A percentile compares a stretch with the other conserved stretches of the same genome.
Conservation (phyloP, 2,329 filamentous ascomycete species). For the Bipolaris oryzae region DNA sequence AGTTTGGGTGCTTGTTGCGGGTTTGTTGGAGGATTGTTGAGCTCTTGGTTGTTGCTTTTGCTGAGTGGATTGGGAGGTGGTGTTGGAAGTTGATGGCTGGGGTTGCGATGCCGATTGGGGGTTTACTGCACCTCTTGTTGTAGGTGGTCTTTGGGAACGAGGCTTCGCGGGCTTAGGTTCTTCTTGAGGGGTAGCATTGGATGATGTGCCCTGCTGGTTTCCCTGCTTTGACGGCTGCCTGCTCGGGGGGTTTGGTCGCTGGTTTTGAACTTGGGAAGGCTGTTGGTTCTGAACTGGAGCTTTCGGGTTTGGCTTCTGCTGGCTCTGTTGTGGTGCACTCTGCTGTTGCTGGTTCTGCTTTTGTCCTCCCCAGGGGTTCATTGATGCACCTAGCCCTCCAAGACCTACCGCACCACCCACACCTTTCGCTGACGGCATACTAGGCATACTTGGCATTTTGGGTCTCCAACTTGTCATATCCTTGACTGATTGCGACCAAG, state of each 20-base stretch:
- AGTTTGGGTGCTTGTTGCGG: neutral
- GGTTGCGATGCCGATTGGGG: neutral
- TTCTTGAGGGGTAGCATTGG: conserved; percentile 23
- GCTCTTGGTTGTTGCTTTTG: conserved; percentile 13
- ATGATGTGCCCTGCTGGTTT: conserved; percentile 13
- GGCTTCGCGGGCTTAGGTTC: conserved; percentile 16
- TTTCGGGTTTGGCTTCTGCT: neutral
- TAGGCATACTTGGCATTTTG: conserved; percentile 35
- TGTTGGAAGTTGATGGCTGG: neutral
- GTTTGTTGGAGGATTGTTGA: conserved; percentile 2
- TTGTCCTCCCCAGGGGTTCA: conserved; percentile 17
- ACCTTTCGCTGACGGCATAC: conserved; percentile 34
- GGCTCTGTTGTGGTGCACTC: conserved; percentile 5
- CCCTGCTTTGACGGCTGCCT: conserved; percentile 24
- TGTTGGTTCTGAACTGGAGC: conserved; percentile 4
- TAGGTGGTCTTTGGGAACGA: conserved; percentile 12
- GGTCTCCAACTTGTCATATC: conserved; percentile 45
- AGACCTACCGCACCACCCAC: conserved; percentile 32
- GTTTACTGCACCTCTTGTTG: conserved; percentile 5
- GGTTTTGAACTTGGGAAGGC: conserved; percentile 2
- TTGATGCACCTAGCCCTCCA: conserved; percentile 18
- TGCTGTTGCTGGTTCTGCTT: conserved; percentile 13
- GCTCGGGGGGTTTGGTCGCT: conserved; percentile 1
- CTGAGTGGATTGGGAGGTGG: neutral
- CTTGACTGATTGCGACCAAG: conserved; percentile 41